Conservation (phyloP, 1,284 basidiomycete species). For the Microbotryum scabiosae region DNA sequence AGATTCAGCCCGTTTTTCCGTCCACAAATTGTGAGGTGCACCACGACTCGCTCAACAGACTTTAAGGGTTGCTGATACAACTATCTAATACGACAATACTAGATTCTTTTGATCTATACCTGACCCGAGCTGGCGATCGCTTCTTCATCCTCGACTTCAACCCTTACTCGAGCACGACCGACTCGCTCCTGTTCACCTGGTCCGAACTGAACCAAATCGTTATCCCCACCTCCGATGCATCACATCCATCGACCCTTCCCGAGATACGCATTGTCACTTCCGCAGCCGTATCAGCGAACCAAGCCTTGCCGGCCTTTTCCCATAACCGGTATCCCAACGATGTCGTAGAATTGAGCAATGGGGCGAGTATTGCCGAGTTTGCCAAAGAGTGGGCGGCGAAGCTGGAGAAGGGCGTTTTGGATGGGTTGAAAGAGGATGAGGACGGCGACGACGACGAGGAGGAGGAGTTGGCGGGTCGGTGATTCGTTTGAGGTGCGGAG, state of each 20-base stretch:
- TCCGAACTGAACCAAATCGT: slow-evolving; percentile 53
- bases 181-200: slow-evolving; percentile 76
- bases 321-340: slow-evolving; percentile 91
- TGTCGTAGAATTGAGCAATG: slow-evolving; percentile 66
- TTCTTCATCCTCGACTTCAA: slow-evolving; percentile 85
- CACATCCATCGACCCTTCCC: slow-evolving; percentile 39
- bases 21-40: slow-evolving; percentile 57
- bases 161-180: slow-evolving; percentile 74
- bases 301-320: slow-evolving; percentile 63
- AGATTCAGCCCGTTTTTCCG: slow-evolving; percentile 56
- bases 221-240: slow-evolving; percentile 38
- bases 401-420: slow-evolving; percentile 46
- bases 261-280: slow-evolving; percentile 65
- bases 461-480: no score
- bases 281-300: slow-evolving; percentile 51
- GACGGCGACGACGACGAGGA: neutral
- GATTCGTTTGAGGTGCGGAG: no score
- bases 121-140: slow-evolving; percentile 65
- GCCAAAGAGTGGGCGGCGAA: slow-evolving; percentile 55
- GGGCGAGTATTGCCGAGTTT: slow-evolving; percentile 64
- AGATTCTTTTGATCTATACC: slow-evolving; percentile 81
- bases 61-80: neutral
- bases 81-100: neutral
- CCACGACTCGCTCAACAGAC: no score
- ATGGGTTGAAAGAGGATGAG: neutral